Conservation (phyloP, 768 basidiomycete species). For the Lyophyllum atratum region DNA sequence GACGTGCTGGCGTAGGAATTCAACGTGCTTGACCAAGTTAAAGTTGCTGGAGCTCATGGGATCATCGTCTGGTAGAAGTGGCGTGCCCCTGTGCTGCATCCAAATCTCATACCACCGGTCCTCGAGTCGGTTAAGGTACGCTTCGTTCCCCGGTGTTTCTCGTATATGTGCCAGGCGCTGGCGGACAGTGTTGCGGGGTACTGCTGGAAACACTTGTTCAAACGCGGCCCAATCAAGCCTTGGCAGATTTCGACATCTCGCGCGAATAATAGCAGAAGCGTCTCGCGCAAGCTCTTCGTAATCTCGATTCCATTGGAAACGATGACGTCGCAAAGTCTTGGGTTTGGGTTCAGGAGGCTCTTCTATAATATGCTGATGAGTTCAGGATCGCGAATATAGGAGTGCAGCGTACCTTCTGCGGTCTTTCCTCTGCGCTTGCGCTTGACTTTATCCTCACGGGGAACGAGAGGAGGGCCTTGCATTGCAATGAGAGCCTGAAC, state of each 20-base stretch:
- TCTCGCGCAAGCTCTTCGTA: slow-evolving; percentile 91
- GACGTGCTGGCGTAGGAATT: slow-evolving; percentile 77
- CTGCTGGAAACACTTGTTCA: slow-evolving; percentile 77
- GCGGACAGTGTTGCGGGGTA: slow-evolving; percentile 72
- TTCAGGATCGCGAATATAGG: neutral
- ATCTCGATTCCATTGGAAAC: slow-evolving; percentile 84
- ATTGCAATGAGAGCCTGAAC: slow-evolving; percentile 50
- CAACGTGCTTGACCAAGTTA: slow-evolving; percentile 77
- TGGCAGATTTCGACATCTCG: slow-evolving; percentile 64
- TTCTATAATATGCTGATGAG: neutral
- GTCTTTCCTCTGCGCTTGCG: slow-evolving; percentile 35
- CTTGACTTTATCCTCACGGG: slow-evolving; percentile 25
- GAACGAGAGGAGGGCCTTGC: slow-evolving; percentile 46
- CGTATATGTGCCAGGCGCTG: slow-evolving; percentile 64
- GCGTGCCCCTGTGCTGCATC: slow-evolving; percentile 67
- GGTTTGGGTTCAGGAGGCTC: slow-evolving; percentile 18
- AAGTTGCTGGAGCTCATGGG: slow-evolving; percentile 71
- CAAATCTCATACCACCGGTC: slow-evolving; percentile 82
- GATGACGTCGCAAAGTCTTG: slow-evolving; percentile 48
- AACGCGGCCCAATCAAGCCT: slow-evolving; percentile 74
- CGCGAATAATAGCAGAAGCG: slow-evolving; percentile 77
- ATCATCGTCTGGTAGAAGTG: slow-evolving; percentile 70
- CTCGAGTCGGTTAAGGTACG: slow-evolving; percentile 79
- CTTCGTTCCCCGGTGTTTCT: slow-evolving; percentile 64
- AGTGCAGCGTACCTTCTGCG: slow-evolving; percentile 27